Evolutionary conservation across 352 stramenopile genomes (phyloP).

Genomic region (Aphanomyces stellatus): DNA sequence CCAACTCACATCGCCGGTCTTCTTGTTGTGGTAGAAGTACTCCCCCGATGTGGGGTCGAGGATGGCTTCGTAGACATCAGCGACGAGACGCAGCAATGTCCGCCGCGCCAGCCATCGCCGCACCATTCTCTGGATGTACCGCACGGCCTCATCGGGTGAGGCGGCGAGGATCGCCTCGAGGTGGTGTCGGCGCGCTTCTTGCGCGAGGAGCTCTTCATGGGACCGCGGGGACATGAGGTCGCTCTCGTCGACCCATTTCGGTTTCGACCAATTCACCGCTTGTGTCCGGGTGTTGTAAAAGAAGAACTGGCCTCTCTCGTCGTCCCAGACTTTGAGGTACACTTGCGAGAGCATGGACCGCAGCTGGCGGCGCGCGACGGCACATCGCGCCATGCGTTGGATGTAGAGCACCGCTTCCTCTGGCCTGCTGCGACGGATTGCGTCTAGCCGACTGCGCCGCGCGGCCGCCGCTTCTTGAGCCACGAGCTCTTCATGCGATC

Average conservation of each 20-base stretch:
- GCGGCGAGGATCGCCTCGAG: background rate
- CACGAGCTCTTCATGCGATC: constrained; percentile 23
- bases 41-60: constrained; percentile 39
- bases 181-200: constrained; percentile 11
- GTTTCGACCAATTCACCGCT: constrained; percentile 57
- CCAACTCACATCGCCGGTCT: constrained; percentile 58
- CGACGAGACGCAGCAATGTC: constrained; percentile 34
- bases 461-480: constrained; percentile 16
- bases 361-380: constrained; percentile 39
- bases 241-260: constrained; percentile 50
- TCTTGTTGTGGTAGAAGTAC: constrained; percentile 79
- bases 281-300: constrained; percentile 73
- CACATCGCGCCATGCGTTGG: constrained; percentile 49
- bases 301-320: constrained; percentile 39
- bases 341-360: constrained; percentile 52
- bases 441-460: background rate
- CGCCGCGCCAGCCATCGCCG: constrained; percentile 38
- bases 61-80: constrained; percentile 56
- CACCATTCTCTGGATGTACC: constrained; percentile 50
- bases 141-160: constrained; percentile 29
- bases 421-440: constrained; percentile 1
- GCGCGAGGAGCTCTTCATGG: constrained; percentile 15
- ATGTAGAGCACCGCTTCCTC: constrained; percentile 30
- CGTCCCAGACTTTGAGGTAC: constrained; percentile 78
- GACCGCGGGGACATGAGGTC: constrained; percentile 52